phyloP scores from a whole-genome alignment of 148 eudicot species.

The Cornus kousa region DNA sequence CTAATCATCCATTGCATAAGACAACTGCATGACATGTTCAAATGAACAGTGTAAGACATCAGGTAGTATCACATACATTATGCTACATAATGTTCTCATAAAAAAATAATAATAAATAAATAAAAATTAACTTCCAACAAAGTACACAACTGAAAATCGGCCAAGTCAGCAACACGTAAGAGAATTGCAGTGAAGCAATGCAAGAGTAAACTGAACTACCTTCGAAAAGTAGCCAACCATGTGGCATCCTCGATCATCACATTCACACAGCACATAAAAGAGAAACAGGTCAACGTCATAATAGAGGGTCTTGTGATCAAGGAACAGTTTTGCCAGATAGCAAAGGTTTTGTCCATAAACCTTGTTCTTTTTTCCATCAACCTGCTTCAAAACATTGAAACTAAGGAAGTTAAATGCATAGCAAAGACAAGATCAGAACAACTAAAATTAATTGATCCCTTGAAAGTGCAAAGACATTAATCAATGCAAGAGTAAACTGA shows the following conservation, averaged over 20 bases:
- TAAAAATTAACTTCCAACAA: neutral
- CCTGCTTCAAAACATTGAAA: conserved; percentile 45
- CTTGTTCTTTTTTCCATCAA: conserved; percentile 98
- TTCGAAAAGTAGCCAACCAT: conserved; percentile 99
- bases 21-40: neutral
- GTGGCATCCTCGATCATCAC: conserved; percentile 99
- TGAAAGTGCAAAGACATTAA: neutral
- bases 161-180: neutral
- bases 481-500: neutral
- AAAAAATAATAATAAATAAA: neutral
- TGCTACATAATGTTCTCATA: neutral
- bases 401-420: neutral
- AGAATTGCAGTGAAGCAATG: neutral
- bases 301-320: conserved; percentile 98
- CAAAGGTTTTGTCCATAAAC: conserved; percentile 97
- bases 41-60: neutral
- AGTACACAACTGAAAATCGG: neutral
- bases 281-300: conserved; percentile 93
- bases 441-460: neutral
- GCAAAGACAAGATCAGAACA: neutral
- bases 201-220: conserved; percentile 34
- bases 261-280: conserved; percentile 90
- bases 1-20: neutral
- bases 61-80: neutral
- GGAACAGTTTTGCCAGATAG: conserved; percentile 88